These are phyloP conservation scores for Desmodesmus armatus DNA, from an alignment of 139 green algal species.

Conservation along the genomic window DNA sequence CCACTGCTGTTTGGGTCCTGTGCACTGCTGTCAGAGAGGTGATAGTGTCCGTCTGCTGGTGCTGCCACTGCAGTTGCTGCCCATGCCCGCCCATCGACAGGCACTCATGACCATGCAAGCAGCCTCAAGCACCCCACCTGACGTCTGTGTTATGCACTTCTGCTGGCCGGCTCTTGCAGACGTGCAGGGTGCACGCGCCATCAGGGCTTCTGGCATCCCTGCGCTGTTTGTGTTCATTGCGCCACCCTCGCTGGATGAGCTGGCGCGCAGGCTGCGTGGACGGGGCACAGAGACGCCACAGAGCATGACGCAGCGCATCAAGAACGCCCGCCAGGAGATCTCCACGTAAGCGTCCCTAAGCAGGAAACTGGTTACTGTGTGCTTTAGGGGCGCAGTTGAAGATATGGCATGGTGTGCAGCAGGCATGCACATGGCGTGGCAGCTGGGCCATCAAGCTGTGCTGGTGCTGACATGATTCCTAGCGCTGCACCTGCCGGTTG, in stretches of 20 bases:
- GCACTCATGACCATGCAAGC: too few relatives aligned
- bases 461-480: too few relatives aligned
- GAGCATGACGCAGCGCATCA: constrained; percentile 75
- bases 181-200: constrained; percentile 71
- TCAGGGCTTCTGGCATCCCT: constrained; percentile 45
- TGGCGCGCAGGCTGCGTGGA: constrained; percentile 78
- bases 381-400: background rate
- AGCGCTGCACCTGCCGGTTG: background rate
- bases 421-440: background rate
- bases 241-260: constrained; percentile 82
- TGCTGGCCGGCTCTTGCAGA: too few relatives aligned
- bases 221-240: constrained; percentile 91
- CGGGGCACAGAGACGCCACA: constrained; percentile 84
- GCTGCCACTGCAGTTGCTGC: too few relatives aligned
- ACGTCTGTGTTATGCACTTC: too few relatives aligned
- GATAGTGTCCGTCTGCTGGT: too few relatives aligned
- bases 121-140: too few relatives aligned
- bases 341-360: constrained; percentile 58
- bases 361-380: too few relatives aligned
- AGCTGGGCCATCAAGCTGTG: too few relatives aligned
- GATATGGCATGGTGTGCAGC: background rate
- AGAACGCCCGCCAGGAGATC: constrained; percentile 79
- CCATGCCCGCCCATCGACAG: background rate
- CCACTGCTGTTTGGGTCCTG: too few relatives aligned
- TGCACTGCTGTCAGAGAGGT: too few relatives aligned